phyloP scores from a whole-genome alignment of 2,329 filamentous ascomycete species.

The Acarospora socialis region DNA sequence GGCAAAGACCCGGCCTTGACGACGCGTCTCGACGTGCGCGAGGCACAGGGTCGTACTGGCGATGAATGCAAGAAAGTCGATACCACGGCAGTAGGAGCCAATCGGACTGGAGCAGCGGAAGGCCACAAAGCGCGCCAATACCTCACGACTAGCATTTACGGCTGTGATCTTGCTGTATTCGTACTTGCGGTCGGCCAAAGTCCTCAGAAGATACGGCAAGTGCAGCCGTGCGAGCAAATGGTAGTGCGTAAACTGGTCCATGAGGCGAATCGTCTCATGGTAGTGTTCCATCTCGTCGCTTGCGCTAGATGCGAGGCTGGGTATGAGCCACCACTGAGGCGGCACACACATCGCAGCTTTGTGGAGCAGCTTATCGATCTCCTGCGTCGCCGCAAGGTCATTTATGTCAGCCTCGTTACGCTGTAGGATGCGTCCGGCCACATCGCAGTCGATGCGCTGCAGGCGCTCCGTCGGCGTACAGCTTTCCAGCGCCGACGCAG shows the following conservation, averaged over 20 bases:
- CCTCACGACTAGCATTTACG: constrained; percentile 36
- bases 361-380: constrained; percentile 33
- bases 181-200: constrained; percentile 22
- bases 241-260: constrained; percentile 38
- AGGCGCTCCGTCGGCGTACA: constrained; percentile 33
- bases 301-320: constrained; percentile 12
- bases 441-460: constrained; percentile 30
- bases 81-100: constrained; percentile 31
- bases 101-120: constrained; percentile 30
- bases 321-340: constrained; percentile 35
- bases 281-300: constrained; percentile 16
- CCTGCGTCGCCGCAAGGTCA: constrained; percentile 30
- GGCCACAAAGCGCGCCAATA: constrained; percentile 35
- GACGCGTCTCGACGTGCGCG: constrained; percentile 32
- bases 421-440: constrained; percentile 33
- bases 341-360: constrained; percentile 29
- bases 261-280: constrained; percentile 23
- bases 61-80: constrained; percentile 37
- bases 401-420: constrained; percentile 28
- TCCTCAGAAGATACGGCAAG: constrained; percentile 39
- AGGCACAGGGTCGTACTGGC: constrained; percentile 30
- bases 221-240: constrained; percentile 39
- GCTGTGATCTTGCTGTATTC: constrained; percentile 37
- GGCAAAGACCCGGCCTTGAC: constrained; percentile 9
- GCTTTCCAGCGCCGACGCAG: not conserved